Evolutionary conservation across 208 protist genomes (phyloP).

Genomic region (Wallacemonas sp.): DNA sequence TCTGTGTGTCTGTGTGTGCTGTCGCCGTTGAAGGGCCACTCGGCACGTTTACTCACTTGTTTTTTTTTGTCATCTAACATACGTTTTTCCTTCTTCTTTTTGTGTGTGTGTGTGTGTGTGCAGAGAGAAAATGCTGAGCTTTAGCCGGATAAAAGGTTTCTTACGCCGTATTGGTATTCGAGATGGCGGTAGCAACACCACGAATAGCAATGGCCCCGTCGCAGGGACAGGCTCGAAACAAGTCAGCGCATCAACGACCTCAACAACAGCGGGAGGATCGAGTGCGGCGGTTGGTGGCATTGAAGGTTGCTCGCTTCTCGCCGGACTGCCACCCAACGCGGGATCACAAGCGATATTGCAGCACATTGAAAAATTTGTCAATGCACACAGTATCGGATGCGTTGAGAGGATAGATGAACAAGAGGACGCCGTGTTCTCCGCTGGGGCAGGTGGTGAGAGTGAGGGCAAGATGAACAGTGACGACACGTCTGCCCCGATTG

Average conservation of each 20-base stretch:
- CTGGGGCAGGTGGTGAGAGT: too few relatives aligned
- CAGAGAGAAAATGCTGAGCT: slow-evolving; percentile 47
- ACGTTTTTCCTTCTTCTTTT: slow-evolving; percentile 10
- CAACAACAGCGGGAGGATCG: neutral
- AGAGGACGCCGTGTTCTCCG: neutral
- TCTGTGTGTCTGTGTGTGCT: too few relatives aligned
- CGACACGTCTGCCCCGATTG: too few relatives aligned
- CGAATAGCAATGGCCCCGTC: neutral
- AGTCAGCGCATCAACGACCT: too few relatives aligned
- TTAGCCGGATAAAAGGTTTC: slow-evolving; percentile 23
- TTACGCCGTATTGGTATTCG: slow-evolving; percentile 8
- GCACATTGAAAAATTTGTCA: slow-evolving; percentile 52
- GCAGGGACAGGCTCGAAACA: too few relatives aligned
- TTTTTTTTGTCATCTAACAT: slow-evolving; percentile 13
- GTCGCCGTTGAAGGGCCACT: too few relatives aligned
- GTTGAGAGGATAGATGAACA: neutral
- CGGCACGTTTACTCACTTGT: too few relatives aligned
- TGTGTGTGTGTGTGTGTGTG: neutral
- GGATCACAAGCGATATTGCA: slow-evolving; percentile 56
- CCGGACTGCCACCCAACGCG: slow-evolving; percentile 47
- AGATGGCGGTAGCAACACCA: neutral
- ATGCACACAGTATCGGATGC: neutral
- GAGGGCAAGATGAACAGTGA: too few relatives aligned
- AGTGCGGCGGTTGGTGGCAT: neutral
- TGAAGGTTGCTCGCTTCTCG: slow-evolving; percentile 25